These are phyloP conservation scores for Scheffersomyces amazonensis DNA, from an alignment of 805 yeast species.

Conservation along the genomic window DNA sequence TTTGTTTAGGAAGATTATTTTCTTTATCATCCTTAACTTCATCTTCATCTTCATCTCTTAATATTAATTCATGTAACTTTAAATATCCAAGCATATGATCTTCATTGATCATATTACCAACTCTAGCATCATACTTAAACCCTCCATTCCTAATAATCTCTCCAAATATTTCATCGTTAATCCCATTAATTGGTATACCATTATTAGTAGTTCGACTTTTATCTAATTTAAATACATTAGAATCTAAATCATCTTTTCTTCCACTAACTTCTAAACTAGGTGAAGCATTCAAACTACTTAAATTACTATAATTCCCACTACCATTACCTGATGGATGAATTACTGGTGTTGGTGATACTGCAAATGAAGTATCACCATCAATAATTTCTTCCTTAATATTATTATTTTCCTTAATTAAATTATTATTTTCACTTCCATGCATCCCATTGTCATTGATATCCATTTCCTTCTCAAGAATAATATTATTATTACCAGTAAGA, in stretches of 20 bases:
- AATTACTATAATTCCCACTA: no score
- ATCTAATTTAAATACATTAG: no score
- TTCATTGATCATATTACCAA: constrained; percentile 13
- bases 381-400: background rate
- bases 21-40: background rate
- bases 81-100: constrained; percentile 25
- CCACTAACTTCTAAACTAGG: background rate
- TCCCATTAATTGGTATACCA: background rate
- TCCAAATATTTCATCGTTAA: constrained; percentile 9
- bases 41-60: background rate
- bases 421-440: background rate
- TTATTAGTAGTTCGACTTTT: background rate
- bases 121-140: constrained; percentile 10
- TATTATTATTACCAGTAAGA: background rate
- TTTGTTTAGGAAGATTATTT: background rate
- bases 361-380: no score
- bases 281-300: background rate
- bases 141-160: constrained; percentile 19
- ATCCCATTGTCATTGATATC: background rate
- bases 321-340: background rate
- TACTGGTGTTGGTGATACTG: no score
- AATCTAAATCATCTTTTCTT: background rate
- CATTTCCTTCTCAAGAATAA: background rate
- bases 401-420: background rate
- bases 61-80: background rate